phyloP scores from a whole-genome alignment of 2,329 filamentous ascomycete species.

The Aspergillus glaucus region DNA sequence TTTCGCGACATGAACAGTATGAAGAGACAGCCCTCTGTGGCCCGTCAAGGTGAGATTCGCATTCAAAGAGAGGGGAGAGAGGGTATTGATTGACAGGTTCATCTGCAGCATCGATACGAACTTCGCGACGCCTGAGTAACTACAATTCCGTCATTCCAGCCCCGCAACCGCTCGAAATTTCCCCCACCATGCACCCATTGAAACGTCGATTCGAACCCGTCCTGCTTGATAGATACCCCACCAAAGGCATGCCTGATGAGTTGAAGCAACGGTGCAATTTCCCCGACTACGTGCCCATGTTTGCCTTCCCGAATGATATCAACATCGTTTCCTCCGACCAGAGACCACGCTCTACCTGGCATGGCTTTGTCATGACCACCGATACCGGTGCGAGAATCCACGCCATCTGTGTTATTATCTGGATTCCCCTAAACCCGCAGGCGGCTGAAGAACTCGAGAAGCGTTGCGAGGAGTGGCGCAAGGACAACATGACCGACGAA shows the following conservation, averaged over 20 bases:
- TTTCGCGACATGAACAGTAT: slow-evolving; percentile 92
- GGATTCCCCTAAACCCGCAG: slow-evolving; percentile 76
- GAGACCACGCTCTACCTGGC: slow-evolving; percentile 92
- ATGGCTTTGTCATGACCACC: slow-evolving; percentile 96
- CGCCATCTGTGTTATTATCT: slow-evolving; percentile 84
- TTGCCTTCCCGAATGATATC: slow-evolving; percentile 97
- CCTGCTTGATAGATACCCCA: slow-evolving; percentile 88
- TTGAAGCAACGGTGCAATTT: slow-evolving; percentile 74
- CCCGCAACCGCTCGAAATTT: slow-evolving; percentile 81
- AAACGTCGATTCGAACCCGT: slow-evolving; percentile 93
- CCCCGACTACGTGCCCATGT: slow-evolving; percentile 98
- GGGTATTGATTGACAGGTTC: slow-evolving; percentile 10
- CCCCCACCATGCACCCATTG: slow-evolving; percentile 91
- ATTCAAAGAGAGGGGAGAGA: background rate
- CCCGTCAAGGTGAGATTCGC: slow-evolving; percentile 61
- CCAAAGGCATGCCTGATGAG: slow-evolving; percentile 74
- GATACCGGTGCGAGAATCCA: slow-evolving; percentile 88
- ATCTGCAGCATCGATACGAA: slow-evolving; percentile 61
- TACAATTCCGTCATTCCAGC: slow-evolving; percentile 97
- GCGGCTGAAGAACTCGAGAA: slow-evolving; percentile 69
- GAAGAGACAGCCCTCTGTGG: slow-evolving; percentile 73
- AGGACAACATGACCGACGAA: slow-evolving; percentile 94
- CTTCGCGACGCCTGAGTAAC: slow-evolving; percentile 83
- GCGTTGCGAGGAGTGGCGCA: slow-evolving; percentile 80
- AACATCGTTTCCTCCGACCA: slow-evolving; percentile 94